Evolutionary conservation across 2,329 filamentous ascomycete species (phyloP).

Genomic region (Fusarium pseudonygamai): DNA sequence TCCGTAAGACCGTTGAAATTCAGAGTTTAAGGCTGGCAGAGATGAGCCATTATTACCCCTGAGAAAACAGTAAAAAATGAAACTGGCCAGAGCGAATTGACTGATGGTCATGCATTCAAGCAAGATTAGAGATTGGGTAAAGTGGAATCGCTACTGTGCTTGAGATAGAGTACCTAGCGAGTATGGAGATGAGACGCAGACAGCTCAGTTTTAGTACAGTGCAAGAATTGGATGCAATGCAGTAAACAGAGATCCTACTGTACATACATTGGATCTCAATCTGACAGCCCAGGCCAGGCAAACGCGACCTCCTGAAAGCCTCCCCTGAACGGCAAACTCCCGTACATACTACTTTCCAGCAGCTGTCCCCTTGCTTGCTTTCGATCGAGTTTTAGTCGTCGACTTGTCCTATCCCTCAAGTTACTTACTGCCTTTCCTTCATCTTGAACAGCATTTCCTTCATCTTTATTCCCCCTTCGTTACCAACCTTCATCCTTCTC

Average conservation of each 20-base stretch:
- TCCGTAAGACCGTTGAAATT: conserved; percentile 1
- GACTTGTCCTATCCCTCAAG: conserved; percentile 29
- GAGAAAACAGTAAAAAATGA: conserved; percentile 9
- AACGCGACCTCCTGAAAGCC: conserved; percentile 32
- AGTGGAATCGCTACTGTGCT: conserved; percentile 7
- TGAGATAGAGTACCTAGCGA: conserved; percentile 4
- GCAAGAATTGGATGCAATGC: neutral
- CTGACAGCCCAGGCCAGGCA: conserved; percentile 21
- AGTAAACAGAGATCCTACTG: conserved; percentile 1
- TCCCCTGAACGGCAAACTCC: conserved; percentile 27
- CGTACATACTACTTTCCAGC: conserved; percentile 38
- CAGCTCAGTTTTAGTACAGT: neutral
- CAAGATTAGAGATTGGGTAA: conserved; percentile 17
- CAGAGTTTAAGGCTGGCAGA: conserved; percentile 11
- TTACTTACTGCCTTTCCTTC: conserved; percentile 22
- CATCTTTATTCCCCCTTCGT: conserved; percentile 10
- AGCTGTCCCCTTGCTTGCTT: conserved; percentile 23
- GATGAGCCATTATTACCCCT: conserved; percentile 18
- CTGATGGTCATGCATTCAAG: conserved; percentile 34
- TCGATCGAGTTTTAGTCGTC: conserved; percentile 28
- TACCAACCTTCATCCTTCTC: conserved; percentile 10
- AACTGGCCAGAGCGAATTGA: conserved; percentile 19
- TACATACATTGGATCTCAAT: conserved; percentile 1
- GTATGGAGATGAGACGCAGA: conserved; percentile 6
- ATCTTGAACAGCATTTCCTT: conserved; percentile 8